Evolutionary conservation across 768 basidiomycete species (phyloP).

Genomic region (Aureoboletus auriporus): DNA sequence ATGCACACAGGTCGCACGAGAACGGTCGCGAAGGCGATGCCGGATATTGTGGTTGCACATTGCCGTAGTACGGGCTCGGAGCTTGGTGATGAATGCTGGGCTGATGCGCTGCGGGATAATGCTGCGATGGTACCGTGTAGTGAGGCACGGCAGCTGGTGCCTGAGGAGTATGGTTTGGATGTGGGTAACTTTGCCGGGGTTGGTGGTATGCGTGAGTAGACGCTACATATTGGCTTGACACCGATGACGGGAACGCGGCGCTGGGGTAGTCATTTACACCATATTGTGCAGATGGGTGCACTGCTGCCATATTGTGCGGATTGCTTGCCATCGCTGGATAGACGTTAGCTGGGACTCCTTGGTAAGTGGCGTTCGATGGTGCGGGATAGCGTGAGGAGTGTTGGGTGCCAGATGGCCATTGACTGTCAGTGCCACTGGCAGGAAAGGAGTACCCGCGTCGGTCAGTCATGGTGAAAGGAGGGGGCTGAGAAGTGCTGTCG

Average conservation of each 20-base stretch:
- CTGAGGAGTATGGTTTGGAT: slow-evolving; percentile 26
- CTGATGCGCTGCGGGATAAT: slow-evolving; percentile 26
- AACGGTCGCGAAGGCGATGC: slow-evolving; percentile 60
- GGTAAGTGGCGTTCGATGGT: slow-evolving; percentile 17
- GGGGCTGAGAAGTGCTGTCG: slow-evolving; percentile 3
- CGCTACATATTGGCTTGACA: slow-evolving; percentile 20
- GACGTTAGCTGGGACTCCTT: slow-evolving; percentile 9
- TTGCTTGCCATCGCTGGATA: slow-evolving; percentile 16
- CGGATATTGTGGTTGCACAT: slow-evolving; percentile 46
- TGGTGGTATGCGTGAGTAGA: slow-evolving; percentile 18
- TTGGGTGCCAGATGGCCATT: slow-evolving; percentile 21
- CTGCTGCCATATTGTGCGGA: slow-evolving; percentile 18
- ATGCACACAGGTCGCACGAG: slow-evolving; percentile 66
- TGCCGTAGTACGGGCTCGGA: slow-evolving; percentile 31
- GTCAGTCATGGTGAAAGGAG: slow-evolving; percentile 22
- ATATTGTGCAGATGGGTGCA: slow-evolving; percentile 21
- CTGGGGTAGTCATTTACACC: slow-evolving; percentile 19
- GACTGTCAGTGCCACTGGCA: slow-evolving; percentile 12
- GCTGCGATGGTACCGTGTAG: slow-evolving; percentile 25
- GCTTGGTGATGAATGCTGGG: slow-evolving; percentile 15
- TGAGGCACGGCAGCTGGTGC: slow-evolving; percentile 33
- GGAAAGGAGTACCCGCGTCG: slow-evolving; percentile 29
- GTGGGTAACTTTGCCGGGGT: slow-evolving; percentile 24
- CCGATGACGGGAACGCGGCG: slow-evolving; percentile 7
- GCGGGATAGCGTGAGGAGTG: slow-evolving; percentile 24